phyloP scores from a whole-genome alignment of 257 asterid species.

The Primulina huaijiensis region DNA sequence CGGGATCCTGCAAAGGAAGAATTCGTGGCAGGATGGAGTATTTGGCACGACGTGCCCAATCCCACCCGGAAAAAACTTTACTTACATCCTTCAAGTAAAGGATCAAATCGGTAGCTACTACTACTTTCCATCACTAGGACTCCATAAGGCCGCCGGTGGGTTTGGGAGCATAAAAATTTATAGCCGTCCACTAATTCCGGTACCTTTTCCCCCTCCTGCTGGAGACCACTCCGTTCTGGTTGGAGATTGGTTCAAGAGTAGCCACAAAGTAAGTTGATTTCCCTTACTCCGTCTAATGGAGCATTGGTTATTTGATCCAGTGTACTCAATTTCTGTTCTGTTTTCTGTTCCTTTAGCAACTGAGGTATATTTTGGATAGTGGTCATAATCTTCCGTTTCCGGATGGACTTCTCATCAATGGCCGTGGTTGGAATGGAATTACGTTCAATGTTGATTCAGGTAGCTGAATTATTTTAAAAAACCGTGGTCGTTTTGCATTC shows the following conservation, averaged over 20 bases:
- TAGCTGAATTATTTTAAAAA: conserved; percentile 14
- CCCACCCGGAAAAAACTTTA: conserved; percentile 71
- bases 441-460: conserved; percentile 80
- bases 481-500: background rate
- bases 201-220: conserved; percentile 77
- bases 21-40: conserved; percentile 93
- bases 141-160: conserved; percentile 94
- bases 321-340: background rate
- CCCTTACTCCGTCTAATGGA: too few relatives aligned
- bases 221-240: conserved; percentile 72
- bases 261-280: conserved; percentile 60
- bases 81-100: conserved; percentile 80
- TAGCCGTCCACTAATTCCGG: conserved; percentile 88
- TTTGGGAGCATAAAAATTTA: conserved; percentile 76
- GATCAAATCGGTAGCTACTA: conserved; percentile 89
- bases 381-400: conserved; percentile 87
- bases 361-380: conserved; percentile 63
- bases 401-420: conserved; percentile 88
- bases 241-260: conserved; percentile 90
- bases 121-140: conserved; percentile 77
- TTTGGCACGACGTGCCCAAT: conserved; percentile 82
- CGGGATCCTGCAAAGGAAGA: conserved; percentile 89
- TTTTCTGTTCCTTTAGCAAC: conserved; percentile 48
- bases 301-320: background rate
- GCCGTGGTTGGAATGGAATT: conserved; percentile 91